A percentile compares a stretch with the other conserved stretches of the same genome.
Evolutionary conservation across 306 rosid genomes (phyloP).

Genomic region (Canavalia gladiata): DNA sequence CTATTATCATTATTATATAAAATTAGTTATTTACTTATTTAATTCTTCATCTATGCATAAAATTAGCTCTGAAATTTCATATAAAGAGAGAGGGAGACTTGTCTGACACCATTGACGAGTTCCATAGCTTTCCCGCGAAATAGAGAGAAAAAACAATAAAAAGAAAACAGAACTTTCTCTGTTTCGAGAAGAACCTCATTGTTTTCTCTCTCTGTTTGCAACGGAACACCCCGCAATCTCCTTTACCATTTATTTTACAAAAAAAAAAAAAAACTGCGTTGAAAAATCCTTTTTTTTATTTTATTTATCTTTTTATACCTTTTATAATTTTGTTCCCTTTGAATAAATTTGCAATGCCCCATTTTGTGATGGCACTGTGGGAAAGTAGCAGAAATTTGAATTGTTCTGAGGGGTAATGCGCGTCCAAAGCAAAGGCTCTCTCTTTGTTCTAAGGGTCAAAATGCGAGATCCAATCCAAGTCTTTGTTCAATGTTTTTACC

Average conservation of each 20-base stretch:
- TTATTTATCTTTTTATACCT: background rate
- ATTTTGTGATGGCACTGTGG: slow-evolving; percentile 36
- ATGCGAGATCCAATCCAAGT: slow-evolving; percentile 65
- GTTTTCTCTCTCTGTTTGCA: background rate
- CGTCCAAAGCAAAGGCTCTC: slow-evolving; percentile 37
- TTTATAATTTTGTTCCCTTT: background rate
- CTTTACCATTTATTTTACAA: background rate
- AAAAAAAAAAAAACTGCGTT: background rate
- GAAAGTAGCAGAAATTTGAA: slow-evolving; percentile 45
- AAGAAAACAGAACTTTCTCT: background rate
- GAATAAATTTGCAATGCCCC: background rate
- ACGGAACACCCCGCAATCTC: background rate
- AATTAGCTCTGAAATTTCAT: slow-evolving; percentile 46
- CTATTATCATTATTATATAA: background rate
- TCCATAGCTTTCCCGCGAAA: slow-evolving; percentile 70
- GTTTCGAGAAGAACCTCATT: slow-evolving; percentile 5
- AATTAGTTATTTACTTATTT: slow-evolving; percentile 11
- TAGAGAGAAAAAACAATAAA: background rate
- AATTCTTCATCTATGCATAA: slow-evolving; percentile 14
- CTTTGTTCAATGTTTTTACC: slow-evolving; percentile 43
- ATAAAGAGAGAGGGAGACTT: slow-evolving; percentile 44
- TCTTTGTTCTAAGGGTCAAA: slow-evolving; percentile 44
- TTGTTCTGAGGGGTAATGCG: slow-evolving; percentile 51
- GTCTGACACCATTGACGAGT: slow-evolving; percentile 62
- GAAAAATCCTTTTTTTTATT: background rate